Conservation (phyloP, 192 early-diverging fungal species). For the Coemansia reversa region DNA sequence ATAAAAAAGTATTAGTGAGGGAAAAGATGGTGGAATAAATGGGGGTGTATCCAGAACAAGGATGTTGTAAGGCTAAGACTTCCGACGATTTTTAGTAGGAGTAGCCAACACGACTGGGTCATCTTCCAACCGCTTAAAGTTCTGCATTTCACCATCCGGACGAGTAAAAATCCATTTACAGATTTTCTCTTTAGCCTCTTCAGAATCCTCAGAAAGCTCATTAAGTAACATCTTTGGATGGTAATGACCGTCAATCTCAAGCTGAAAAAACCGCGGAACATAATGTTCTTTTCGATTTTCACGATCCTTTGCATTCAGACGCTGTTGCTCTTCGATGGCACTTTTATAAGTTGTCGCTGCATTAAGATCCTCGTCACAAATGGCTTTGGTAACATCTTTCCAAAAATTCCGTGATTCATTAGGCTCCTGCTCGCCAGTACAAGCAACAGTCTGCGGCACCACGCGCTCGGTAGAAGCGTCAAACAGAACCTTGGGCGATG, state of each 20-base stretch:
- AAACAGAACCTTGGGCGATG: conserved; percentile 65
- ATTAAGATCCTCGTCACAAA: conserved; percentile 64
- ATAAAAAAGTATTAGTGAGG: conserved; percentile 7
- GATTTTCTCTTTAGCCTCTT: conserved; percentile 23
- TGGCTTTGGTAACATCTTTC: conserved; percentile 71
- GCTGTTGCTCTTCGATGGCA: conserved; percentile 73
- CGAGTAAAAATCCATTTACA: conserved; percentile 45
- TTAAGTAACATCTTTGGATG: conserved; percentile 40
- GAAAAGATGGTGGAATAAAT: no score
- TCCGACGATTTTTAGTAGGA: conserved; percentile 1
- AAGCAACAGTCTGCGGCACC: conserved; percentile 68
- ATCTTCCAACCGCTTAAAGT: conserved; percentile 31
- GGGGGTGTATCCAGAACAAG: not conserved
- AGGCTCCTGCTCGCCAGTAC: conserved; percentile 68
- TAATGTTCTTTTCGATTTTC: conserved; percentile 58
- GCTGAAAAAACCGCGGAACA: conserved; percentile 66
- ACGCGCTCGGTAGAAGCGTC: conserved; percentile 63
- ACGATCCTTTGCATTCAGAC: conserved; percentile 57
- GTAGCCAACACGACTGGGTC: conserved; percentile 40
- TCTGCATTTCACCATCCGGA: conserved; percentile 31
- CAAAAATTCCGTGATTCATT: conserved; percentile 84
- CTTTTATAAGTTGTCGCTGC: conserved; percentile 68
- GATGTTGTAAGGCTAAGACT: not conserved
- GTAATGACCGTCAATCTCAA: conserved; percentile 46
- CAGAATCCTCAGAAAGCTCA: conserved; percentile 37